Conservation (phyloP, 2,329 filamentous ascomycete species). For the Fusarium begoniae region DNA sequence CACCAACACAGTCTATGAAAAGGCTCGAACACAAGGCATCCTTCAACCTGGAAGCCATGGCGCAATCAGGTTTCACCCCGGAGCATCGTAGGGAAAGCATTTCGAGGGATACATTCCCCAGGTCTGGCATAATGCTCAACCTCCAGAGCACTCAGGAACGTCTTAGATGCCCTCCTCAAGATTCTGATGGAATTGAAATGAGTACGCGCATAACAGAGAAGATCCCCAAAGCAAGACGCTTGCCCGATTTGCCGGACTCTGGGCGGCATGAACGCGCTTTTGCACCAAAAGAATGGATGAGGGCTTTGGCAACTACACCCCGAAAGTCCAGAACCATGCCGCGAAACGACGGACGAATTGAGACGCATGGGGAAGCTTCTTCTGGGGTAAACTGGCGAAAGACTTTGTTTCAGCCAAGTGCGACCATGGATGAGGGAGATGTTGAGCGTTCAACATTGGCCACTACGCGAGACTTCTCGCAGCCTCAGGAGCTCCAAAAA, state of each 20-base stretch:
- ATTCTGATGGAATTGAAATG: not conserved
- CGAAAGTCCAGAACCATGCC: slow-evolving; percentile 6
- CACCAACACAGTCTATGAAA: slow-evolving; percentile 29
- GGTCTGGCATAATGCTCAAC: slow-evolving; percentile 23
- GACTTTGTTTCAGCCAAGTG: not conserved
- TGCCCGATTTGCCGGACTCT: not conserved
- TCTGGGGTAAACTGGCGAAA: not conserved
- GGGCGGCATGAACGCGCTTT: slow-evolving; percentile 1
- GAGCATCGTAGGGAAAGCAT: slow-evolving; percentile 2
- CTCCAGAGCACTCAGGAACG: slow-evolving; percentile 24
- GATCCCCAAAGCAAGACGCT: slow-evolving; percentile 1
- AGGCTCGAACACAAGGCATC: slow-evolving; percentile 17
- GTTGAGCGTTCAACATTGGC: not conserved
- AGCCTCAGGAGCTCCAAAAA: slow-evolving; percentile 5
- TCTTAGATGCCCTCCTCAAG: slow-evolving; percentile 2
- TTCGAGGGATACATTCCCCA: not conserved
- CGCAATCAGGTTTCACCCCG: slow-evolving; percentile 37
- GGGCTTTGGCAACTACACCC: slow-evolving; percentile 11
- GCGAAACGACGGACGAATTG: not conserved
- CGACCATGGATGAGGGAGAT: not conserved
- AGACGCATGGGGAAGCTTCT: not conserved
- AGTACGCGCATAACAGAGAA: not conserved
- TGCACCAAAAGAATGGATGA: slow-evolving; percentile 15
- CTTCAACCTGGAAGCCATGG: slow-evolving; percentile 20
- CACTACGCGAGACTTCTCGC: slow-evolving; percentile 17